phyloP scores from a whole-genome alignment of 2,329 filamentous ascomycete species.

The Alternaria viburni region DNA sequence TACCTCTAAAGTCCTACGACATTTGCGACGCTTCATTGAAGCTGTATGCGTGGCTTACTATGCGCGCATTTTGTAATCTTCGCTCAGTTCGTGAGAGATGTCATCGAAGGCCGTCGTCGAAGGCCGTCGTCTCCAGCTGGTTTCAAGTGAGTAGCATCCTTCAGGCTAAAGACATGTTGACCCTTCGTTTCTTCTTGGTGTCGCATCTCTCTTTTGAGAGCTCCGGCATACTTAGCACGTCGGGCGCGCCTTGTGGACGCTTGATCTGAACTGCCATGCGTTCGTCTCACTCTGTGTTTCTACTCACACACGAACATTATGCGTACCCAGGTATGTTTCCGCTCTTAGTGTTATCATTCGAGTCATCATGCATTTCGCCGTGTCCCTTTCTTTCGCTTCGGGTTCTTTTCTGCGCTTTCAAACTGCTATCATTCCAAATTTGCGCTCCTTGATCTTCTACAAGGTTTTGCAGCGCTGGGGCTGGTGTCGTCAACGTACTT shows the following conservation, averaged over 20 bases:
- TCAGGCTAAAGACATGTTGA: neutral
- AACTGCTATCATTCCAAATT: neutral
- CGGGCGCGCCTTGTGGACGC: neutral
- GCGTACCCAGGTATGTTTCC: neutral
- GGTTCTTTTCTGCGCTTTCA: neutral
- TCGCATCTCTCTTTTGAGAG: neutral
- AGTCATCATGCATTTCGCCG: neutral
- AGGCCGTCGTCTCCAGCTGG: neutral
- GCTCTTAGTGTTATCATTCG: neutral
- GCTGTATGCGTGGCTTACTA: neutral
- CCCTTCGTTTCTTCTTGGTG: neutral
- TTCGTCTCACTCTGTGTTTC: neutral
- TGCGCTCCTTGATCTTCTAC: neutral
- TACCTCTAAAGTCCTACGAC: neutral
- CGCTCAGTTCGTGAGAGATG: neutral
- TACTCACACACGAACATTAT: neutral
- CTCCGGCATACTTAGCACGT: neutral
- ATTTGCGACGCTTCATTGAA: neutral
- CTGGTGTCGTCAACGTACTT: neutral
- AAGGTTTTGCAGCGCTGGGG: neutral
- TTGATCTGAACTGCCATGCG: neutral
- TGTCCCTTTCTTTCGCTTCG: neutral
- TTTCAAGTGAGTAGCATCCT: constrained; percentile 2
- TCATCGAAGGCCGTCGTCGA: neutral
- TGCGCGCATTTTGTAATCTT: neutral